Conservation (phyloP, 2,329 filamentous ascomycete genomes). For the Periconia macrospinosa region DNA sequence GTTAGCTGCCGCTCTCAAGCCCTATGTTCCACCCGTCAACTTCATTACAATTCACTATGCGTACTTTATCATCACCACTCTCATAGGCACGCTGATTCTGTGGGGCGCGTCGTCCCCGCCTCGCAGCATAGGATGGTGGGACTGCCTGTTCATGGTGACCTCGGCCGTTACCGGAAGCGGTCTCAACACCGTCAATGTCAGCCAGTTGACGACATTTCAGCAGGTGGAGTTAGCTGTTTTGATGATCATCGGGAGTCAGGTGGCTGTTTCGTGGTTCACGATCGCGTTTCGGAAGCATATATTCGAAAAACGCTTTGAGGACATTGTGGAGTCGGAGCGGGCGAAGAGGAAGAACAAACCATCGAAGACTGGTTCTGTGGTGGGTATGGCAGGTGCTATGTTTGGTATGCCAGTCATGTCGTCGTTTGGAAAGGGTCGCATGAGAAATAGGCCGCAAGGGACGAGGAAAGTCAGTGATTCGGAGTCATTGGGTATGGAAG, state of each 20-base stretch:
- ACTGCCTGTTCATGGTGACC: constrained; percentile 24
- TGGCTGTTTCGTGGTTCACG: constrained; percentile 23
- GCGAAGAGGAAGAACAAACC: constrained; percentile 20
- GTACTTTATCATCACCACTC: constrained; percentile 18
- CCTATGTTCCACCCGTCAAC: constrained; percentile 22
- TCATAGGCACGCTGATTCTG: constrained; percentile 22
- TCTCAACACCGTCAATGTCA: constrained; percentile 25
- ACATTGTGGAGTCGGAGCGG: constrained; percentile 22
- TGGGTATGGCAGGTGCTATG: constrained; percentile 26
- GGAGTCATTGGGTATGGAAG: background rate
- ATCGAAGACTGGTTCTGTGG: constrained; percentile 16
- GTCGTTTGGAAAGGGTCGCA: constrained; percentile 21
- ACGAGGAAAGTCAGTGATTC: constrained; percentile 7
- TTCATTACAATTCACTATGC: constrained; percentile 27
- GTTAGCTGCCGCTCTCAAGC: constrained; percentile 7
- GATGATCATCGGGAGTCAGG: constrained; percentile 26
- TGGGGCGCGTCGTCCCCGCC: constrained; percentile 23
- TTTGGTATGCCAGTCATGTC: constrained; percentile 24
- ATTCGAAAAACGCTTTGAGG: constrained; percentile 25
- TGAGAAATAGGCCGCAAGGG: constrained; percentile 6
- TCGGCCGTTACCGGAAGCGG: constrained; percentile 13
- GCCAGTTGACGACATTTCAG: constrained; percentile 21
- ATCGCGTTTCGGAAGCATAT: constrained; percentile 24
- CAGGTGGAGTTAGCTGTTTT: constrained; percentile 19
- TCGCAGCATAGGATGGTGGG: constrained; percentile 25